A percentile compares a stretch with the other conserved stretches of the same genome.
Conservation (phyloP, 2,329 filamentous ascomycete genomes). For the Rutstroemia sp. region DNA sequence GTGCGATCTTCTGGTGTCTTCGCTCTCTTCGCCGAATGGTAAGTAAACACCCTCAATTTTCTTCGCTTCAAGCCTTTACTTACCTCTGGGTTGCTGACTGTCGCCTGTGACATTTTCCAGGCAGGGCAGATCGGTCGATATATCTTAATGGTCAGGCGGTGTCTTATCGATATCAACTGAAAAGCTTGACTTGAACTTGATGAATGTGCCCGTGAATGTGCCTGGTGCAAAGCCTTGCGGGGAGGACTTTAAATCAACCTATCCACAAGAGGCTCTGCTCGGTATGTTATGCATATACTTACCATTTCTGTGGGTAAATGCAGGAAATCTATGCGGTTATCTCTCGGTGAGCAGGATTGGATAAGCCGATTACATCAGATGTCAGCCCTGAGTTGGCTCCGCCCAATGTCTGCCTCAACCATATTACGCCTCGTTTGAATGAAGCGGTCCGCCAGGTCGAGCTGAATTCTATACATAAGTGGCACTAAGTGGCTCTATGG, state of each 20-base stretch:
- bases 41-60: not conserved
- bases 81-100: not conserved
- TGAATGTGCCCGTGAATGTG: not conserved
- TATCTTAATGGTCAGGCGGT: too few relatives aligned
- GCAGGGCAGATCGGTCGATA: not conserved
- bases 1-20: constrained; percentile 3
- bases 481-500: not conserved
- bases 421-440: not conserved
- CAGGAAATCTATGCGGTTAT: not conserved
- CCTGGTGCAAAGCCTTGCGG: not conserved
- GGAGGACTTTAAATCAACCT: not conserved
- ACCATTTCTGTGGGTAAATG: not conserved
- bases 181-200: not conserved
- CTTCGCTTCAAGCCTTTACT: not conserved
- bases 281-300: too few relatives aligned
- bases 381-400: not conserved
- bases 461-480: not conserved
- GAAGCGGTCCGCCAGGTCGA: not conserved
- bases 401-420: not conserved
- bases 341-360: not conserved
- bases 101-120: not conserved
- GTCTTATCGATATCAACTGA: not conserved
- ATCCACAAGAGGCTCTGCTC: not conserved
- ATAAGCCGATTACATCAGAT: not conserved
- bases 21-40: not conserved